A percentile compares a stretch with the other conserved stretches of the same genome.
Evolutionary conservation across 306 rosid species (phyloP).

Genomic region (Cucumis melo): DNA sequence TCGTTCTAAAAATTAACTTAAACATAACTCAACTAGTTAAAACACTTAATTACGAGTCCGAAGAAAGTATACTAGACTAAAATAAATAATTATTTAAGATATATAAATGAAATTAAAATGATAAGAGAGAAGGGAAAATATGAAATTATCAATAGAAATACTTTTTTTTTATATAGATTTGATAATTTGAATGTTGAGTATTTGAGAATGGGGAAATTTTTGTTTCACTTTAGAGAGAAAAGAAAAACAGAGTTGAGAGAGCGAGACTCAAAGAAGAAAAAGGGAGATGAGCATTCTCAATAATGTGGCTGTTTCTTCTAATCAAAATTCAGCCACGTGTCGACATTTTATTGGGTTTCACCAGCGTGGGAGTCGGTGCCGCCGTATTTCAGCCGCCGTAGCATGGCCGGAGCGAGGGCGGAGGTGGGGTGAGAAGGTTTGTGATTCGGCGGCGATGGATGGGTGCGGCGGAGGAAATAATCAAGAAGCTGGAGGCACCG

Average conservation of each 20-base stretch:
- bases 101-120: no score
- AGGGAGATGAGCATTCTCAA: not conserved
- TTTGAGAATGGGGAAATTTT: no score
- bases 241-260: not conserved
- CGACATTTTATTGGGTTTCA: not conserved
- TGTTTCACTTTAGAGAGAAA: not conserved
- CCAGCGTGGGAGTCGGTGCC: not conserved
- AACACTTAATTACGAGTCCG: no score
- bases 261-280: not conserved
- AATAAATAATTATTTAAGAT: no score
- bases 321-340: not conserved
- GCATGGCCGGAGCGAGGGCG: not conserved
- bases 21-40: no score
- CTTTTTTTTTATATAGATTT: no score
- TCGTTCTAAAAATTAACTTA: no score
- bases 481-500: constrained; percentile 15
- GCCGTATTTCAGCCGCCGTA: not conserved
- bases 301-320: not conserved
- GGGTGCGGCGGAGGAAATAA: constrained; percentile 38
- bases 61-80: no score
- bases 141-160: no score
- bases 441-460: constrained; percentile 54
- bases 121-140: no score
- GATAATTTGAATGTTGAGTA: no score
- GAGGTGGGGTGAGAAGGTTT: not conserved